Conservation (phyloP, 257 asterid species). For the Fraxinus americana region DNA sequence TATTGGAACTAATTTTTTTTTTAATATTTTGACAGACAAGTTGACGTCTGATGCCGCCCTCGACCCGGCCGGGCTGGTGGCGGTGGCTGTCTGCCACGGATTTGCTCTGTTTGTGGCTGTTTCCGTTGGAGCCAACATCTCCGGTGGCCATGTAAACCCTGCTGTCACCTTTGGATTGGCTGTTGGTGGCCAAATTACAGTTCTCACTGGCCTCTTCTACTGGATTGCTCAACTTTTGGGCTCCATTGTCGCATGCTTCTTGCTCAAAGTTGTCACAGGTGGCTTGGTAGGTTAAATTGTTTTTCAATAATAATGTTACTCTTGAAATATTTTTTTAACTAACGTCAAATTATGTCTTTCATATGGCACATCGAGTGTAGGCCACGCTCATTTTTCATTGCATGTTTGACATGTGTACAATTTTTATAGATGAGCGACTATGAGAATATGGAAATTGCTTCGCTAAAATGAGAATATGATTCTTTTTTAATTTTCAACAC, state of each 20-base stretch:
- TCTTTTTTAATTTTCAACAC: neutral
- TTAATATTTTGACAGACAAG: slow-evolving; percentile 35
- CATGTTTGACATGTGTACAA: neutral
- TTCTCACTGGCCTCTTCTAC: slow-evolving; percentile 62
- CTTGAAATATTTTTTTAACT: neutral
- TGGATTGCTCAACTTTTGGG: slow-evolving; percentile 73
- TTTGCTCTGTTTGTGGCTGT: slow-evolving; percentile 73
- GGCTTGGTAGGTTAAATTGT: slow-evolving; percentile 45
- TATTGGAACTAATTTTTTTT: neutral
- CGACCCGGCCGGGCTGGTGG: slow-evolving; percentile 59
- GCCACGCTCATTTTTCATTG: too few relatives aligned
- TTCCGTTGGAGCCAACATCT: slow-evolving; percentile 63
- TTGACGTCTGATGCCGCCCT: slow-evolving; percentile 59
- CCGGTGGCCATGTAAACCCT: slow-evolving; percentile 82
- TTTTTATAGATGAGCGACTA: neutral
- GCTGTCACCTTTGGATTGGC: slow-evolving; percentile 77
- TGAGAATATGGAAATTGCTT: neutral
- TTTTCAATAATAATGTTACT: neutral
- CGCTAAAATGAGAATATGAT: neutral
- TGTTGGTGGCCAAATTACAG: slow-evolving; percentile 70
- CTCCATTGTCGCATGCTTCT: slow-evolving; percentile 46
- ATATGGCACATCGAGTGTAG: too few relatives aligned
- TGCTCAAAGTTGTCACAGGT: slow-evolving; percentile 63
- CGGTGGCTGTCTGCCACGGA: slow-evolving; percentile 62
- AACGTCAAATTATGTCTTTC: too few relatives aligned